phyloP scores from a whole-genome alignment of 805 yeast species.

The Priceomyces haplophilus region DNA sequence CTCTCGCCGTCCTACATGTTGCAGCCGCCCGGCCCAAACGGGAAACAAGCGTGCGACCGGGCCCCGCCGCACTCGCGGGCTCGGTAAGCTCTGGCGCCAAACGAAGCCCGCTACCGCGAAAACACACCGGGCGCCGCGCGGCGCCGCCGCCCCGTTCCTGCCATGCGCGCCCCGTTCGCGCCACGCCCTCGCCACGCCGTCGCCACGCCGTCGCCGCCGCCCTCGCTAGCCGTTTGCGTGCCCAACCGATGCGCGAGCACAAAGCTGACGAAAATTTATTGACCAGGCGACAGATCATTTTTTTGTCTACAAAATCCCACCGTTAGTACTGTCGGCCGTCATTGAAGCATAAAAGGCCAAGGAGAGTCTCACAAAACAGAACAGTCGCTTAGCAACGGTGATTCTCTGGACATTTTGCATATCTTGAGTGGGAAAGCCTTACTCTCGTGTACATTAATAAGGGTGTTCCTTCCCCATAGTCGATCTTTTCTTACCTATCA shows the following conservation, averaged over 20 bases:
- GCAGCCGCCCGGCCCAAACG: too few species aligned
- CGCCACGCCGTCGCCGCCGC: too few species aligned
- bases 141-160: too few species aligned
- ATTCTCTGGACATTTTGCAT: conserved; percentile 3
- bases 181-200: too few species aligned
- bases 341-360: background rate
- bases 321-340: background rate
- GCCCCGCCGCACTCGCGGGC: too few species aligned
- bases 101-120: too few species aligned
- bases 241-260: conserved; percentile 3
- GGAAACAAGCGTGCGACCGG: too few species aligned
- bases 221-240: too few species aligned
- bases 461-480: conserved; percentile 5
- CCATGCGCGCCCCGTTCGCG: too few species aligned
- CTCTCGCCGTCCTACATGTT: too few species aligned
- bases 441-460: conserved; percentile 8
- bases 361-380: background rate
- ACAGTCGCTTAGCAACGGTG: background rate
- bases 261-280: conserved; percentile 1
- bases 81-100: too few species aligned
- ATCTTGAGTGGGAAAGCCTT: background rate
- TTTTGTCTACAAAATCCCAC: conserved; percentile 1
- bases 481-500: conserved; percentile 3
- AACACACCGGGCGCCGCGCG: too few species aligned
- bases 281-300: conserved; percentile 7